These are phyloP conservation scores for Symbiodinium natans DNA, from an alignment of 73 alveolate genomes.

Conservation along the genomic window DNA sequence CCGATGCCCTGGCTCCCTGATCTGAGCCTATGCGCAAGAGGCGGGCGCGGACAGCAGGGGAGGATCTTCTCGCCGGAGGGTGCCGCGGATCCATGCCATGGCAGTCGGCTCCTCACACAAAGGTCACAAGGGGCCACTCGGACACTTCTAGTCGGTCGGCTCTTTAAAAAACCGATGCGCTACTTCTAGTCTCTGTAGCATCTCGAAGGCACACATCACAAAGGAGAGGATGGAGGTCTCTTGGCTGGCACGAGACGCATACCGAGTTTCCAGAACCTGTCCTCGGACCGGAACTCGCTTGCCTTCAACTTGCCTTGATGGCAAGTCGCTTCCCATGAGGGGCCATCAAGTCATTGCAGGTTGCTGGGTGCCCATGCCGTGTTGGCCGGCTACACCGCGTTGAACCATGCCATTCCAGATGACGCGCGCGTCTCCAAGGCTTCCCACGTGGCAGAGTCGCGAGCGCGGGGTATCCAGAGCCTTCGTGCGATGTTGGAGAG, in stretches of 20 bases:
- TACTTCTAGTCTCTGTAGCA: too few relatives aligned
- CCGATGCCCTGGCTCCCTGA: constrained; percentile 54
- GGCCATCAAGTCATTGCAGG: background rate
- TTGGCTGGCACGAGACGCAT: too few relatives aligned
- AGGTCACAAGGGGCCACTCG: too few relatives aligned
- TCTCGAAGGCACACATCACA: too few relatives aligned
- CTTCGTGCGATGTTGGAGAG: constrained; percentile 46
- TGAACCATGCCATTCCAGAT: background rate
- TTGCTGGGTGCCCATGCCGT: constrained; percentile 13
- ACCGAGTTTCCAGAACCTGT: too few relatives aligned
- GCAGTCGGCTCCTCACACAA: constrained; percentile 17
- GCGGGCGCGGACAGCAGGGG: background rate
- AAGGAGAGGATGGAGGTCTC: too few relatives aligned
- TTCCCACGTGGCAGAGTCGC: background rate
- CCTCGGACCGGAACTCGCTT: too few relatives aligned
- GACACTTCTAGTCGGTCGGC: too few relatives aligned
- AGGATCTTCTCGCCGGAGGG: background rate
- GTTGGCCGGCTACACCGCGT: constrained; percentile 43
- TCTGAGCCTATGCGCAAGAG: background rate
- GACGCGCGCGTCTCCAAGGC: background rate
- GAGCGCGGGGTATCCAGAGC: background rate
- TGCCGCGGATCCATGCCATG: constrained; percentile 7
- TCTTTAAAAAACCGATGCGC: too few relatives aligned
- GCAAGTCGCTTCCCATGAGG: background rate
- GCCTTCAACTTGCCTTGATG: background rate